phyloP scores from a whole-genome alignment of 257 asterid genomes.

The Solanum corneliomulleri region DNA sequence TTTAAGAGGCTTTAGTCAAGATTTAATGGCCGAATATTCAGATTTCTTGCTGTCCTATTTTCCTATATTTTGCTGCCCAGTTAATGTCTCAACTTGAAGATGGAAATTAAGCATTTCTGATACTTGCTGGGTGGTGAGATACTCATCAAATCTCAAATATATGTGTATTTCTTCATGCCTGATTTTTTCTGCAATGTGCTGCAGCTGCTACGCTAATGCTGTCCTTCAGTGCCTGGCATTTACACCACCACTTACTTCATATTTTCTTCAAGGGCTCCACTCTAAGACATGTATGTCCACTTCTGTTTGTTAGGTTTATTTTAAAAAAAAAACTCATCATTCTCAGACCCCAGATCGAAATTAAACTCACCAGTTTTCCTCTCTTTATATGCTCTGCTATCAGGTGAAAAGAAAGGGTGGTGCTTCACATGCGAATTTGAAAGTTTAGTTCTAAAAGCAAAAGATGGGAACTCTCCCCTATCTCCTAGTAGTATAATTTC shows the following conservation, averaged over 20 bases:
- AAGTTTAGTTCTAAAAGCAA: constrained; percentile 40
- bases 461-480: constrained; percentile 40
- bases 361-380: background rate
- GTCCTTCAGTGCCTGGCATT: constrained; percentile 77
- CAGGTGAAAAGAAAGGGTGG: constrained; percentile 57
- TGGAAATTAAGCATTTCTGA: background rate
- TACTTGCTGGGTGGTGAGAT: background rate
- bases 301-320: background rate
- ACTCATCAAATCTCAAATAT: background rate
- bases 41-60: background rate
- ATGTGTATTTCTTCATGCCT: background rate
- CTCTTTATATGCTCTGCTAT: background rate
- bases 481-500: constrained; percentile 55
- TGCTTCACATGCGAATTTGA: constrained; percentile 81
- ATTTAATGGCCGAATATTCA: background rate
- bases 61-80: background rate
- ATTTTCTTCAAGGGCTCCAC: constrained; percentile 72
- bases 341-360: background rate
- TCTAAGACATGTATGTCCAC: constrained; percentile 47
- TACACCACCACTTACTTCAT: constrained; percentile 84
- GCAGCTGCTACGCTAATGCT: constrained; percentile 86
- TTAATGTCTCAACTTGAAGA: background rate
- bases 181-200: constrained; percentile 4
- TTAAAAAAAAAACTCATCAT: background rate
- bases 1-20: background rate